Base-by-base conservation (phyloP, 1,284 basidiomycete species). In the Sporisorium exsertum region DNA sequence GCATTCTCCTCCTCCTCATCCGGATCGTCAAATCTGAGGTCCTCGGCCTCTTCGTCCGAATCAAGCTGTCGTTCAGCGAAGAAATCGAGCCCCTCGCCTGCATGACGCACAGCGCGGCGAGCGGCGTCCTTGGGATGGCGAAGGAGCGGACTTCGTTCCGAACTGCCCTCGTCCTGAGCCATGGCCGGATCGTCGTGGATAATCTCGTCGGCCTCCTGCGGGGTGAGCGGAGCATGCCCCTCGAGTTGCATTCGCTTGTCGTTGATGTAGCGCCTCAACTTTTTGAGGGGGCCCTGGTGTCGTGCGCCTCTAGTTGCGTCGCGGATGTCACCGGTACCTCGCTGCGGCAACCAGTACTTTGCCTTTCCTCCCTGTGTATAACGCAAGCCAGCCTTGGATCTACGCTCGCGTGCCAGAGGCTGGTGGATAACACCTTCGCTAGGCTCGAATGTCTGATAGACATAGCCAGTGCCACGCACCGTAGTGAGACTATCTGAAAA, bases 401-500 rank as follows among this genome's bases (percentile, higher is more conserved):
- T 43, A 20, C 80, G 50, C 32, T 78, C 64, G 5, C 79, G 57
- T 1, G 79, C 82, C 7, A 76, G 71, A 7, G 74, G 66, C 43
- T 84, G 82, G 81, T 99, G 96, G 80, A 98, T 91, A 53, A 91
- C 91, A 0, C 95, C 95, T 84, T 97, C 94, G 42, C 92, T 93
- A 1, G 96, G 95, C 83, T 99, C 96, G 83, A 96, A 98, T 42
- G 93, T 92, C 64, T 94, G 91, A 86, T 99, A 99, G 55, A 93
- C 93, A 88, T 98, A 95, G 1, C 94, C 94, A 74, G 92, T 90
- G 2, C 96, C 96, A 18, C 90, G 89, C 10, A 97, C 87, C 0
- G 96, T 99, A 15, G 90, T 88, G 73, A 93, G 91, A 15, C 90
- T 90, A 86, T 99, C 96, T 80, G 93, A 91, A 60, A 93, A 87